phyloP scores from a whole-genome alignment of 768 basidiomycete genomes.

The Macrolepiota albuminosa region DNA sequence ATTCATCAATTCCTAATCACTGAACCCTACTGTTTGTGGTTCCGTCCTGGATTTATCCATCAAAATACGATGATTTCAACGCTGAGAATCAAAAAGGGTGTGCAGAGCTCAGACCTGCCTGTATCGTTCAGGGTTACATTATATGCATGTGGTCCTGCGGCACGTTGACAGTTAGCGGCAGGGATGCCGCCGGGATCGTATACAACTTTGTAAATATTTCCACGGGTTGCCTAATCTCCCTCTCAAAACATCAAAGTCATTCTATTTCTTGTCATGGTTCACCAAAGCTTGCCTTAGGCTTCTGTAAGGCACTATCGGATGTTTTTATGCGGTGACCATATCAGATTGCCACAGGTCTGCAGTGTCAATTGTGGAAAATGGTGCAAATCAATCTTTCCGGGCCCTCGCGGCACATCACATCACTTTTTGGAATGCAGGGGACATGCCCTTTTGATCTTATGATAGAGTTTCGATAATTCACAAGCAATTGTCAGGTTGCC shows the following conservation, averaged over 20 bases:
- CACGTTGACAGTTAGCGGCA: background rate
- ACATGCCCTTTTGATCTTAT: background rate
- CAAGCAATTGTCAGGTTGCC: slow-evolving; percentile 4
- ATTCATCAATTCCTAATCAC: background rate
- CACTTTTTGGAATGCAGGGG: background rate
- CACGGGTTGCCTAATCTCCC: background rate
- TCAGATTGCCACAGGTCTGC: background rate
- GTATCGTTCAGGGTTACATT: background rate
- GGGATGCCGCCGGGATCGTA: background rate
- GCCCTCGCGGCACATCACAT: background rate
- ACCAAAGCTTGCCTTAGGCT: background rate
- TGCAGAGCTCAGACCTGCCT: background rate
- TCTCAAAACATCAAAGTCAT: background rate
- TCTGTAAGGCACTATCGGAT: background rate
- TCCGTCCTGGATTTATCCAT: background rate
- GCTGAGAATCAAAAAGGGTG: background rate
- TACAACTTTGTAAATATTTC: background rate
- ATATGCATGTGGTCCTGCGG: background rate
- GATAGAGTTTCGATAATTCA: background rate
- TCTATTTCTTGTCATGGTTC: background rate
- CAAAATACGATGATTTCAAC: background rate
- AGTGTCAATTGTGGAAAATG: background rate
- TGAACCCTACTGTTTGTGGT: background rate
- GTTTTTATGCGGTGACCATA: background rate
- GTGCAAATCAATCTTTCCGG: background rate